Percentiles rank a stretch among this genome's conserved stretches.
phyloP scores from a whole-genome alignment of 192 early-diverging fungal species.

The Coemansia aciculifera region DNA sequence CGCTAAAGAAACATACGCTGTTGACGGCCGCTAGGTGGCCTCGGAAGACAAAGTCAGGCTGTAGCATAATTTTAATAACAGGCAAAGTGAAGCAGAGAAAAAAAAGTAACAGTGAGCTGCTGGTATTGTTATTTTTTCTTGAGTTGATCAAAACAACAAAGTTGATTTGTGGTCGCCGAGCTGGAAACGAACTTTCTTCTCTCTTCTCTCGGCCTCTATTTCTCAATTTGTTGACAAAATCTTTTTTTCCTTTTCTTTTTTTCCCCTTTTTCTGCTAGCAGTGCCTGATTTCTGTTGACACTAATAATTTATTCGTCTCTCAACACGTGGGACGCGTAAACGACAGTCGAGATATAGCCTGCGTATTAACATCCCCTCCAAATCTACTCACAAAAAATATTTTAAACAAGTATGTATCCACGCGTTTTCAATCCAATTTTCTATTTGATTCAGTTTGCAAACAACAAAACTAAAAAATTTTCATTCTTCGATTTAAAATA shows the following conservation, averaged over 20 bases:
- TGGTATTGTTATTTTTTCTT: background rate
- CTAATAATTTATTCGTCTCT: background rate
- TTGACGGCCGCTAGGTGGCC: conserved; percentile 51
- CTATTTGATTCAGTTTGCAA: background rate
- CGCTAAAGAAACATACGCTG: conserved; percentile 45
- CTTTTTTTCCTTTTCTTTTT: conserved; percentile 1
- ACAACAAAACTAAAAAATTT: background rate
- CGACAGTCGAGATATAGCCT: background rate
- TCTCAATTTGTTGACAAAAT: background rate
- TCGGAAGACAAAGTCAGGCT: conserved; percentile 52
- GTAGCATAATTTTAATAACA: conserved; percentile 14
- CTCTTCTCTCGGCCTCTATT: background rate
- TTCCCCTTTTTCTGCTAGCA: conserved; percentile 2
- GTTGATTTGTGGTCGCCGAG: background rate
- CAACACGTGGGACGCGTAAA: conserved; percentile 3
- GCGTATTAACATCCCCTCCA: background rate
- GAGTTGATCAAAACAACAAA: background rate
- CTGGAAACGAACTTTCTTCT: no score
- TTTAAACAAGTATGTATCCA: conserved; percentile 6
- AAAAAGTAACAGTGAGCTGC: background rate
- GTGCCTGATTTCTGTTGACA: conserved; percentile 7
- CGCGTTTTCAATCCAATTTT: background rate
- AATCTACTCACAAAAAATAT: conserved; percentile 14
- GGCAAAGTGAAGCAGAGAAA: background rate
- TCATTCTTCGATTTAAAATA: background rate